Conservation (phyloP, 352 stramenopile genomes). For the Phytophthora pistaciae region DNA sequence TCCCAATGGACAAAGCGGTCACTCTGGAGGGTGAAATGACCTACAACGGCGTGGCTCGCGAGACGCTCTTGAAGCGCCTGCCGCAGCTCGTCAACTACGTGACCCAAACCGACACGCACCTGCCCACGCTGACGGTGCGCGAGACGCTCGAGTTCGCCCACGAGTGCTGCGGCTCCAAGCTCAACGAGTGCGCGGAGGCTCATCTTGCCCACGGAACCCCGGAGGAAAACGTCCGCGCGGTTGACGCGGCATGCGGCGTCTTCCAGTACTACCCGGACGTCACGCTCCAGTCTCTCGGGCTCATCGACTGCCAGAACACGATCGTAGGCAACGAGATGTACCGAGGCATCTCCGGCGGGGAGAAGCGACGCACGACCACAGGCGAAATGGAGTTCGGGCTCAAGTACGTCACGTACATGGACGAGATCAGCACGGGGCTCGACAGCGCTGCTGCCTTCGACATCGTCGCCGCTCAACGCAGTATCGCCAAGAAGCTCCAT, state of each 20-base stretch:
- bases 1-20: conserved; percentile 28
- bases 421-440: conserved; percentile 57
- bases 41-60: conserved; percentile 27
- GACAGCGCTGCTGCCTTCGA: conserved; percentile 62
- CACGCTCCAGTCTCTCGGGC: conserved; percentile 42
- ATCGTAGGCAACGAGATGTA: conserved; percentile 49
- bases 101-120: conserved; percentile 49
- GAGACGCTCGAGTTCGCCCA: conserved; percentile 92
- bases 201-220: conserved; percentile 39
- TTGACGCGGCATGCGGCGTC: conserved; percentile 39
- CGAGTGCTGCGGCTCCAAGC: conserved; percentile 57
- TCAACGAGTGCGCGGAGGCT: conserved; percentile 31
- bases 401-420: conserved; percentile 67
- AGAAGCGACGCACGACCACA: conserved; percentile 87
- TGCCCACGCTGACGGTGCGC: conserved; percentile 34
- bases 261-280: conserved; percentile 61
- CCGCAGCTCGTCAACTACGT: conserved; percentile 39
- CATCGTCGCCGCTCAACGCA: conserved; percentile 71
- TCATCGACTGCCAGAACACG: conserved; percentile 44
- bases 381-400: conserved; percentile 84
- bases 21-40: conserved; percentile 25
- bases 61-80: conserved; percentile 23
- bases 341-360: conserved; percentile 71
- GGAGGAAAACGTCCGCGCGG: conserved; percentile 47
- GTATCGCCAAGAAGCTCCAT: conserved; percentile 43